Conservation (phyloP, 2,329 filamentous ascomycete genomes). For the Diaporthe ampelina region DNA sequence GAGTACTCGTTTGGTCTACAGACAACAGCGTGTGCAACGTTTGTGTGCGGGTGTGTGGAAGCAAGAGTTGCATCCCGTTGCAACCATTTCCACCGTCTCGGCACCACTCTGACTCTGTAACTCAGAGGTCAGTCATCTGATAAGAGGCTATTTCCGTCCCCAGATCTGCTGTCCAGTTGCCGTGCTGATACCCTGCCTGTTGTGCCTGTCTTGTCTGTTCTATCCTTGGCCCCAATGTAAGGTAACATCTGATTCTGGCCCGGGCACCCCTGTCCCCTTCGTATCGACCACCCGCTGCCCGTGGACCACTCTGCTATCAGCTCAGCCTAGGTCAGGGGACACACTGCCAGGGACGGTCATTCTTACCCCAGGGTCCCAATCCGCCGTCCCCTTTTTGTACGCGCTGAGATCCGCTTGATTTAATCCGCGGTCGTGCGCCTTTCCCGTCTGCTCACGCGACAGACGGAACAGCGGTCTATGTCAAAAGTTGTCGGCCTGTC, state of each 20-base stretch:
- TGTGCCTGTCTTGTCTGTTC: not conserved
- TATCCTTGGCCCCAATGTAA: slow-evolving; percentile 18
- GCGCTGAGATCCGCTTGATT: slow-evolving; percentile 10
- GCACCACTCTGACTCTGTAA: not conserved
- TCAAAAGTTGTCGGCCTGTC: not conserved
- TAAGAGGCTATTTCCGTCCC: slow-evolving; percentile 22
- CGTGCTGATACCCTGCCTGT: not conserved
- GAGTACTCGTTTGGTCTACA: no score
- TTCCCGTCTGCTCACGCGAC: slow-evolving; percentile 4
- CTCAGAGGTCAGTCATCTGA: not conserved
- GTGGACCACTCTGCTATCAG: slow-evolving; percentile 12
- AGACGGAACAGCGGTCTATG: not conserved
- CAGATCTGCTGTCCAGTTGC: slow-evolving; percentile 22
- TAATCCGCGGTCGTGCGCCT: slow-evolving; percentile 1
- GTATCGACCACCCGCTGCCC: slow-evolving; percentile 20
- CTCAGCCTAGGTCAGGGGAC: slow-evolving; percentile 3
- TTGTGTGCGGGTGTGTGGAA: not conserved
- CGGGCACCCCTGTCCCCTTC: slow-evolving; percentile 27
- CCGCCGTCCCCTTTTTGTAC: slow-evolving; percentile 24
- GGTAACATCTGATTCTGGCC: slow-evolving; percentile 33
- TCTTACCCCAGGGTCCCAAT: slow-evolving; percentile 23
- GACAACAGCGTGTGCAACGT: slow-evolving; percentile 8
- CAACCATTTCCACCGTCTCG: not conserved
- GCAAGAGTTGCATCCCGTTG: not conserved
- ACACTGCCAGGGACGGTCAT: not conserved